Percentiles rank a stretch among this genome's conserved stretches.
phyloP scores from a whole-genome alignment of 139 green algal genomes.

The Cymbomonas tetramitiformis region DNA sequence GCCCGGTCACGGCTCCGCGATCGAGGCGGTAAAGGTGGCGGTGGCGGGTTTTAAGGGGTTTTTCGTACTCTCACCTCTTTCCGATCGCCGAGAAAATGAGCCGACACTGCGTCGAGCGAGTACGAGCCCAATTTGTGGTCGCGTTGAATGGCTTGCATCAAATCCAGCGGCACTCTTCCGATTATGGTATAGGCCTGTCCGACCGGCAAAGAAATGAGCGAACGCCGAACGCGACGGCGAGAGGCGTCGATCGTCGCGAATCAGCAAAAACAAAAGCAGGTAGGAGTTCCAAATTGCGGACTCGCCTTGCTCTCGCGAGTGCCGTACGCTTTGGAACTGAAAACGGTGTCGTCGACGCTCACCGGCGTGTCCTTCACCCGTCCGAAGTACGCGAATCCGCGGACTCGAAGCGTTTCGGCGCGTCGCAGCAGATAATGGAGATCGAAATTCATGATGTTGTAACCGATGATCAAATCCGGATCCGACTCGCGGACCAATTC shows the following conservation, averaged over 20 bases:
- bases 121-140: slow-evolving; percentile 95
- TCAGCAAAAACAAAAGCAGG: too few relatives aligned
- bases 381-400: slow-evolving; percentile 72
- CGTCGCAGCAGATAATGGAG: slow-evolving; percentile 89
- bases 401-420: slow-evolving; percentile 57
- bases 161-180: slow-evolving; percentile 87
- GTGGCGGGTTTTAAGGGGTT: too few relatives aligned
- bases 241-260: too few relatives aligned
- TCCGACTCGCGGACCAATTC: slow-evolving; percentile 70
- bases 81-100: slow-evolving; percentile 90
- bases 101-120: slow-evolving; percentile 80
- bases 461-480: slow-evolving; percentile 77
- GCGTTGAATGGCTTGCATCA: slow-evolving; percentile 80
- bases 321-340: slow-evolving; percentile 75
- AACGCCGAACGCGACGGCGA: too few relatives aligned
- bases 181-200: too few relatives aligned
- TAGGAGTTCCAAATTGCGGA: too few relatives aligned
- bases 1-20: too few relatives aligned
- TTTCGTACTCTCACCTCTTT: too few relatives aligned
- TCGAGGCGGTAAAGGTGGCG: too few relatives aligned
- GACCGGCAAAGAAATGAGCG: too few relatives aligned
- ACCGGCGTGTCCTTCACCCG: slow-evolving; percentile 48
- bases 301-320: slow-evolving; percentile 96
- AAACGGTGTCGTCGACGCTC: slow-evolving; percentile 65
- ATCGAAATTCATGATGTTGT: slow-evolving; percentile 99